Conservation (phyloP, 768 basidiomycete genomes). For the Suillus fuscotomentosus region DNA sequence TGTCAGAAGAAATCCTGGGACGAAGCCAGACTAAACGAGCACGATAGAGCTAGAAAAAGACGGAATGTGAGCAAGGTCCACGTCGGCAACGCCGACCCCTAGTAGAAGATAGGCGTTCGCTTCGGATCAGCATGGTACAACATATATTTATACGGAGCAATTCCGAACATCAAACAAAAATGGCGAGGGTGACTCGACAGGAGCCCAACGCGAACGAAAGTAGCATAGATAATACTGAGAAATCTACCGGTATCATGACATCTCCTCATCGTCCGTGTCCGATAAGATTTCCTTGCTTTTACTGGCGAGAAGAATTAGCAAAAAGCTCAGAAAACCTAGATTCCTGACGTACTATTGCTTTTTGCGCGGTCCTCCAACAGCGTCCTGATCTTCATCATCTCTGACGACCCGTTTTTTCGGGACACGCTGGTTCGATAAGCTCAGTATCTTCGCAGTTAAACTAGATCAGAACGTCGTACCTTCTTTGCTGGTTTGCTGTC, state of each 20-base stretch:
- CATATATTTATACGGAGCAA: not conserved
- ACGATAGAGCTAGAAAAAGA: too few relatives aligned
- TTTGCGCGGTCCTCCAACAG: constrained; percentile 59
- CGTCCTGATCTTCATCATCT: constrained; percentile 78
- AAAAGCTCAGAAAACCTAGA: not conserved
- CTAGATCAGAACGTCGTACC: constrained; percentile 36
- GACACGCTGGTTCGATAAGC: constrained; percentile 30
- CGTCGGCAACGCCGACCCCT: too few relatives aligned
- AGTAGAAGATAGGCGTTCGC: not conserved
- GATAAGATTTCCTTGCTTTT: constrained; percentile 28
- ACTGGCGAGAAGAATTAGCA: constrained; percentile 36
- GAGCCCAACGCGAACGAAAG: constrained; percentile 10
- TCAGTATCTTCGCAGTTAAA: not conserved
- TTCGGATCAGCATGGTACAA: not conserved
- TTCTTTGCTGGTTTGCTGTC: constrained; percentile 53
- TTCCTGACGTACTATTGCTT: constrained; percentile 25
- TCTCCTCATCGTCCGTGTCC: constrained; percentile 55
- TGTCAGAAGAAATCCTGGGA: too few relatives aligned
- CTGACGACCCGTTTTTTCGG: constrained; percentile 75
- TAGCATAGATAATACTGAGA: constrained; percentile 8
- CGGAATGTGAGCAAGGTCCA: too few relatives aligned
- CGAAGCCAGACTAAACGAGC: too few relatives aligned
- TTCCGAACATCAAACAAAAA: not conserved
- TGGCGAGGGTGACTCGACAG: not conserved
- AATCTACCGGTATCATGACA: constrained; percentile 43